These are phyloP conservation scores for Euphorbia lathyris DNA, from an alignment of 345 rosid genomes.

Conservation along the genomic window DNA sequence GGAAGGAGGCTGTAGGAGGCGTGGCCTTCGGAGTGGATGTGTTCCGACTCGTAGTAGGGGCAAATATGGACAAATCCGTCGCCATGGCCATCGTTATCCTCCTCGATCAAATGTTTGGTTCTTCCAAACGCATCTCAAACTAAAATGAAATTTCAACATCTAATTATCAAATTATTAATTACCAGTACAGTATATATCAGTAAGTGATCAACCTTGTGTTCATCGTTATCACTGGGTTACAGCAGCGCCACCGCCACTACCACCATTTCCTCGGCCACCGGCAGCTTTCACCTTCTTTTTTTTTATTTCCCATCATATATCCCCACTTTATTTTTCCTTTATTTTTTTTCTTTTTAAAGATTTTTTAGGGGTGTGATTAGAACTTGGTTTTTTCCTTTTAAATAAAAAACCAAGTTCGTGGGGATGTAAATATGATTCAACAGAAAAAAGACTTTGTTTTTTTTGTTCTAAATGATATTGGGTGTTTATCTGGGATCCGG, in stretches of 20 bases:
- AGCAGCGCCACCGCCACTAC: not conserved
- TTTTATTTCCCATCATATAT: too few relatives aligned
- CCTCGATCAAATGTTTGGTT: slow-evolving; percentile 87
- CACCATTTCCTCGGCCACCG: not conserved
- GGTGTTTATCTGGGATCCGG: not conserved
- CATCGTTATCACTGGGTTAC: not conserved
- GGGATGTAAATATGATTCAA: slow-evolving; percentile 13
- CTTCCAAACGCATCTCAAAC: slow-evolving; percentile 39
- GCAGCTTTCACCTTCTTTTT: not conserved
- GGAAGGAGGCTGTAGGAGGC: slow-evolving; percentile 60
- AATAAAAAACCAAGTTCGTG: slow-evolving; percentile 36
- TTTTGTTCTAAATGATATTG: not conserved
- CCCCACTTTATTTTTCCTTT: not conserved
- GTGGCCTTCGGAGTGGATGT: slow-evolving; percentile 70
- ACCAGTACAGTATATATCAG: not conserved
- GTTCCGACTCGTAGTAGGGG: slow-evolving; percentile 62
- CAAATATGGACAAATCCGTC: slow-evolving; percentile 49
- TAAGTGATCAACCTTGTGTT: not conserved
- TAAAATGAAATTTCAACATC: not conserved
- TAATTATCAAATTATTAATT: not conserved
- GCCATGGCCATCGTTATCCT: slow-evolving; percentile 88
- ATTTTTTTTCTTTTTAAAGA: not conserved
- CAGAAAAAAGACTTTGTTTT: not conserved
- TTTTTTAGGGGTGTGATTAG: not conserved
- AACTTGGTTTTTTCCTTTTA: slow-evolving; percentile 46